Evolutionary conservation across 2,329 filamentous ascomycete species (phyloP).

Genomic region (Aspergillus texensis): DNA sequence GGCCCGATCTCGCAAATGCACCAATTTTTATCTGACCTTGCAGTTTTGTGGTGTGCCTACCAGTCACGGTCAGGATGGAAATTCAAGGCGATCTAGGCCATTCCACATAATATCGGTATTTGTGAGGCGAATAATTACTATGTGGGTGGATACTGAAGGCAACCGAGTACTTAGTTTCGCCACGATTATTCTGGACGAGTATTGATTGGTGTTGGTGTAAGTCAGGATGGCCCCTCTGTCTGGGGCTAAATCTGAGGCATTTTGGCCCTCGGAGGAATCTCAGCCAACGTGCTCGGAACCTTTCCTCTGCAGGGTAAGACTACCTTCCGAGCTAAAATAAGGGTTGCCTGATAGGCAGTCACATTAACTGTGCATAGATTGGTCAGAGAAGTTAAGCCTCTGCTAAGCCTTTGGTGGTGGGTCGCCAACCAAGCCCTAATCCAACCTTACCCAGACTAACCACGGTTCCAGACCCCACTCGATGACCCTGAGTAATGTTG

Average conservation of each 20-base stretch:
- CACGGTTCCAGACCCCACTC: not conserved
- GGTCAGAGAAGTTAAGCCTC: not conserved
- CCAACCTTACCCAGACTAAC: not conserved
- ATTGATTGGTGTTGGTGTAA: too few relatives aligned
- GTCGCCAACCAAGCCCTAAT: not conserved
- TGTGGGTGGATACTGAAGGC: too few relatives aligned
- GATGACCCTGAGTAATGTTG: not conserved
- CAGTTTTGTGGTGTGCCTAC: not conserved
- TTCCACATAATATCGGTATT: not conserved
- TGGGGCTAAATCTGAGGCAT: not conserved
- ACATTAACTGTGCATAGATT: not conserved
- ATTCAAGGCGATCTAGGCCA: not conserved
- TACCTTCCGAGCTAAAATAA: not conserved
- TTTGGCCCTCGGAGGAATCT: not conserved
- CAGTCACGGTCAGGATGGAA: not conserved
- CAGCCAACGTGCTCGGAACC: not conserved
- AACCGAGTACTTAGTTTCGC: too few relatives aligned
- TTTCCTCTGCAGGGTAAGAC: not conserved
- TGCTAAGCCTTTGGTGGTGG: not conserved
- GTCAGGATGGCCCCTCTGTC: too few relatives aligned
- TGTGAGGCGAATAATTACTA: too few relatives aligned
- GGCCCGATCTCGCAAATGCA: not conserved
- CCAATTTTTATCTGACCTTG: not conserved
- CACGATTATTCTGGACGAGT: too few relatives aligned
- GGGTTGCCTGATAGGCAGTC: not conserved